Evolutionary conservation across 1,284 basidiomycete genomes (phyloP).

Genomic region (Exobasidium rhododendri): DNA sequence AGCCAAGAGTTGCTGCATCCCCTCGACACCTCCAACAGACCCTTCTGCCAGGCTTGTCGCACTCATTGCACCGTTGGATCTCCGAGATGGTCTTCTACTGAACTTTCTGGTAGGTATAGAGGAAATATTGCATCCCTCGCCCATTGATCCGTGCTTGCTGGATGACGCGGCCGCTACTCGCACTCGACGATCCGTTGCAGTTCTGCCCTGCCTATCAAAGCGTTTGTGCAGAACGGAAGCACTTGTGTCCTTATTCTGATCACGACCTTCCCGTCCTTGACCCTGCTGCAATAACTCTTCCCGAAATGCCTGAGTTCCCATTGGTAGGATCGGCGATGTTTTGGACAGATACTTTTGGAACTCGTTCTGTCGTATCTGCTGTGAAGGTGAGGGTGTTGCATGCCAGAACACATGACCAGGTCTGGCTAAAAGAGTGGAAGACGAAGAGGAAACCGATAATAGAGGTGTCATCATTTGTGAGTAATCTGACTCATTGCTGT

Average conservation of each 20-base stretch:
- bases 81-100: not conserved
- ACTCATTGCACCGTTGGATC: not conserved
- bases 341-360: not conserved
- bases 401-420: conserved; percentile 11
- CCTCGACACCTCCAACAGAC: not conserved
- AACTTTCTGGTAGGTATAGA: not conserved
- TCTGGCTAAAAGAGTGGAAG: not conserved
- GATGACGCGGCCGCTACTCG: not conserved
- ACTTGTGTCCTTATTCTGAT: not conserved
- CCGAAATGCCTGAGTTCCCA: conserved; percentile 8
- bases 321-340: not conserved
- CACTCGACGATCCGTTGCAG: not conserved
- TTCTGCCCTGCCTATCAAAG: not conserved
- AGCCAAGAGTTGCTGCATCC: not conserved
- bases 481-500: not conserved
- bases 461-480: not conserved
- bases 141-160: not conserved
- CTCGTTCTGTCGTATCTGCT: conserved; percentile 5
- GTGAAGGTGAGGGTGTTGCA: conserved; percentile 9
- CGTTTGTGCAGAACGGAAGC: not conserved
- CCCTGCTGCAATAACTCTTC: not conserved
- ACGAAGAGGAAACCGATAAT: not conserved
- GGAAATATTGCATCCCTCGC: not conserved
- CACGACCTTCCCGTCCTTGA: not conserved
- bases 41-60: not conserved